Conservation (phyloP, 495 filamentous ascomycete species). For the Aspergillus cristatus region DNA sequence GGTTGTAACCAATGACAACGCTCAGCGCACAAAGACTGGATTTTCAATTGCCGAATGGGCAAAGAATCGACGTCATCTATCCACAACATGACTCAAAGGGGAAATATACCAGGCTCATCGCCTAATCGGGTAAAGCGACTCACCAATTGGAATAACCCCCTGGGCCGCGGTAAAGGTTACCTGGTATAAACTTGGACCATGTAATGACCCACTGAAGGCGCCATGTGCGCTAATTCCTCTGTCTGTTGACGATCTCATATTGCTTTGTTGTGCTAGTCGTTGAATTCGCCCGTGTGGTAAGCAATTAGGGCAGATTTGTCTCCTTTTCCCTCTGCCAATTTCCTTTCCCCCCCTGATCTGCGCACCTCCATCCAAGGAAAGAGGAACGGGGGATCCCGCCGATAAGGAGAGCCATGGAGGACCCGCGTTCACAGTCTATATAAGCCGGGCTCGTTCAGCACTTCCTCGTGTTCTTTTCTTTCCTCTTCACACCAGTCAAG, state of each 20-base stretch:
- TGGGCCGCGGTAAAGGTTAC: neutral
- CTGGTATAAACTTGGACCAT: neutral
- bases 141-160: slow-evolving; percentile 1
- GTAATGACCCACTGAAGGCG: neutral
- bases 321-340: neutral
- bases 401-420: neutral
- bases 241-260: neutral
- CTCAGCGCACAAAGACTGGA: no score
- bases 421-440: slow-evolving; percentile 12
- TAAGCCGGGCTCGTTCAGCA: slow-evolving; percentile 9
- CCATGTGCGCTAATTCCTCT: neutral
- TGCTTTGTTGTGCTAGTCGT: neutral
- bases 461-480: neutral
- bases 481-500: slow-evolving; percentile 9
- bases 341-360: slow-evolving; percentile 8
- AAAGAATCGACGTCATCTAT: no score
- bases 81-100: no score
- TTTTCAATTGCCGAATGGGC: no score
- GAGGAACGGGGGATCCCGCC: neutral
- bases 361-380: neutral
- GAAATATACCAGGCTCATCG: no score
- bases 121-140: no score
- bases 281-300: neutral
- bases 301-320: no score
- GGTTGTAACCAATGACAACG: no score